Conservation (phyloP, 1,284 basidiomycete genomes). For the Trametes sp. region DNA sequence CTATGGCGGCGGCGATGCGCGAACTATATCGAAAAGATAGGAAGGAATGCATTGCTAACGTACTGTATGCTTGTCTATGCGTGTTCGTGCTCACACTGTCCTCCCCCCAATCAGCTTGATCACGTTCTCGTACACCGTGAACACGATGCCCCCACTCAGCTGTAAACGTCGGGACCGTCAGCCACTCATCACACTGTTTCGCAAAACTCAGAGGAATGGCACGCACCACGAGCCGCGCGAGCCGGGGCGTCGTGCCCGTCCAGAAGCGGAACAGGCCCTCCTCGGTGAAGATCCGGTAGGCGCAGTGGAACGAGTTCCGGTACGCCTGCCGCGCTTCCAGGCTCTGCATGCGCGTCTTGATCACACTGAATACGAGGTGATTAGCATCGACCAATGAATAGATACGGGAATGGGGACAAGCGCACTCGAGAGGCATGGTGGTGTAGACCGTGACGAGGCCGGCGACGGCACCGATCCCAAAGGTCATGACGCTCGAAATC, state of each 20-base stretch:
- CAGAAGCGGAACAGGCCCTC: slow-evolving; percentile 91
- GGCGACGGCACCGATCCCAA: slow-evolving; percentile 92
- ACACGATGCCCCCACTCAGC: slow-evolving; percentile 95
- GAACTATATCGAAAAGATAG: too few species aligned
- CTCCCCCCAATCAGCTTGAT: slow-evolving; percentile 56
- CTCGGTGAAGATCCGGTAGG: slow-evolving; percentile 89
- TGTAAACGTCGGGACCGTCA: slow-evolving; percentile 41
- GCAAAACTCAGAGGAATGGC: not conserved
- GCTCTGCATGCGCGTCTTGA: slow-evolving; percentile 98
- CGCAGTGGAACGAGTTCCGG: slow-evolving; percentile 93
- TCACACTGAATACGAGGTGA: slow-evolving; percentile 65
- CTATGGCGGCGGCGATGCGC: too few species aligned
- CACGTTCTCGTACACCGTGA: slow-evolving; percentile 90
- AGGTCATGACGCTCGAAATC: slow-evolving; percentile 89
- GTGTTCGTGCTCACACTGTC: slow-evolving; percentile 18
- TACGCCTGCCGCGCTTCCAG: slow-evolving; percentile 86
- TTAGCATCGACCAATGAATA: not conserved
- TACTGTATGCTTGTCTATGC: slow-evolving; percentile 12
- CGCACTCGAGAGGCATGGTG: slow-evolving; percentile 94
- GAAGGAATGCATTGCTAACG: slow-evolving; percentile 81
- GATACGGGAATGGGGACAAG: slow-evolving; percentile 25
- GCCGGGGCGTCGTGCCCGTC: slow-evolving; percentile 93
- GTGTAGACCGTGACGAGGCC: slow-evolving; percentile 95
- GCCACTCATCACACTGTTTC: not conserved
- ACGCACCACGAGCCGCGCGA: slow-evolving; percentile 86